Evolutionary conservation across 345 rosid species (phyloP).

Genomic region (Atalantia buxifolia): DNA sequence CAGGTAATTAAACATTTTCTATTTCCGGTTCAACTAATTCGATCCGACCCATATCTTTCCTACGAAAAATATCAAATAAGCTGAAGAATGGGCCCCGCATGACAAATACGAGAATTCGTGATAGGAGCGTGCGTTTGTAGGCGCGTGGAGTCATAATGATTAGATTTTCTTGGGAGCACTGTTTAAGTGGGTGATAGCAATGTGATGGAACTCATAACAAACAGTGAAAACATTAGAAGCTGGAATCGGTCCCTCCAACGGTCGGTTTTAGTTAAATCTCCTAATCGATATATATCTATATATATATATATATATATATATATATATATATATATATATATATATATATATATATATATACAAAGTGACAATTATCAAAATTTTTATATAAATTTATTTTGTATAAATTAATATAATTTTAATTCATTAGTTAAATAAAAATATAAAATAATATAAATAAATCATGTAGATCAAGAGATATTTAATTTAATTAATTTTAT

Average conservation of each 20-base stretch:
- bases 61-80: too few relatives aligned
- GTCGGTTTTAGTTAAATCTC: constrained; percentile 15
- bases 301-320: too few relatives aligned
- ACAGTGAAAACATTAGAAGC: constrained; percentile 1
- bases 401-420: too few relatives aligned
- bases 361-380: too few relatives aligned
- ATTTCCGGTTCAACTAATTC: neutral
- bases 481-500: too few relatives aligned
- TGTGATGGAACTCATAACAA: neutral
- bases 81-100: neutral
- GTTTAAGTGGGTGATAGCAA: neutral
- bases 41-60: neutral
- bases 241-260: constrained; percentile 18
- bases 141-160: neutral
- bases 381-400: too few relatives aligned
- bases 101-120: neutral
- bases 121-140: neutral
- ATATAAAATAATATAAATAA: too few relatives aligned
- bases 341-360: too few relatives aligned
- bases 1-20: neutral
- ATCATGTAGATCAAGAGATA: too few relatives aligned
- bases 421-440: too few relatives aligned
- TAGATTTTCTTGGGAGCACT: too few relatives aligned
- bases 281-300: neutral
- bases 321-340: too few relatives aligned